Evolutionary conservation across 2,329 filamentous ascomycete species (phyloP), one percentile per base, ranked within the genome.

Genomic region (Alternaria incomplexa): DNA sequence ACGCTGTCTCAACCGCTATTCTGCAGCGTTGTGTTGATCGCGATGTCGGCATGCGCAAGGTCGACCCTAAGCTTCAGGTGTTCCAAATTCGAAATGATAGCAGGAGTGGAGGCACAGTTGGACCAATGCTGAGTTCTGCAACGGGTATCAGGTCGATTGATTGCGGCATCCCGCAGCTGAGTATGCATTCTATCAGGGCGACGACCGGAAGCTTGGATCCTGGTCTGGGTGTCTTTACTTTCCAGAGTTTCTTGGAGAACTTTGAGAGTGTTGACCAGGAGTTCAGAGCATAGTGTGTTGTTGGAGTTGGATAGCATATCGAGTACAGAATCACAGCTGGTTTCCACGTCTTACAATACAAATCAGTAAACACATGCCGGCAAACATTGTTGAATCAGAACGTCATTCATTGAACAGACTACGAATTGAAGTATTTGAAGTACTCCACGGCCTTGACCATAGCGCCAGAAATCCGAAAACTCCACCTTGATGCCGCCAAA

Each of bases 1-100:
- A 98, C 77, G 89, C 90, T 58, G 89, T 97, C 17, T 96, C 92
- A 11, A 92, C 92, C 5, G 89, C 93, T 5, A 87, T 98, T 63
- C 83, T 98, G 36, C 88, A 90, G 69, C 87, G 92, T 25, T 88
- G 96, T 43, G 94, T 93, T 8, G 89, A 93, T 62, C 61, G 62
- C 43, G 73, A 74, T 25, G 32, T 87, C 85, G 64, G 92, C 85
- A 54, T 65, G 8, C 66, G 74, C 28, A 66, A 58, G 12, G 56
- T 66, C 4, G 73, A 77, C n/a, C 88, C 88, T 60, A 88, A 86
- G 51, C 85, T 96, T 57, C 96, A 98, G 81, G 84, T 91, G 6
- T 98, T 98, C 85, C 93, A 97, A 85, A 98, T 98, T 78, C 85
- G 96, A 61, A 99, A 98, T 77, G 96, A 98, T 81, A 91, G 87